Evolutionary conservation across 2,329 filamentous ascomycete species (phyloP), one percentile per base, ranked within the genome.

Genomic region (Arthrobotrys musiformis): DNA sequence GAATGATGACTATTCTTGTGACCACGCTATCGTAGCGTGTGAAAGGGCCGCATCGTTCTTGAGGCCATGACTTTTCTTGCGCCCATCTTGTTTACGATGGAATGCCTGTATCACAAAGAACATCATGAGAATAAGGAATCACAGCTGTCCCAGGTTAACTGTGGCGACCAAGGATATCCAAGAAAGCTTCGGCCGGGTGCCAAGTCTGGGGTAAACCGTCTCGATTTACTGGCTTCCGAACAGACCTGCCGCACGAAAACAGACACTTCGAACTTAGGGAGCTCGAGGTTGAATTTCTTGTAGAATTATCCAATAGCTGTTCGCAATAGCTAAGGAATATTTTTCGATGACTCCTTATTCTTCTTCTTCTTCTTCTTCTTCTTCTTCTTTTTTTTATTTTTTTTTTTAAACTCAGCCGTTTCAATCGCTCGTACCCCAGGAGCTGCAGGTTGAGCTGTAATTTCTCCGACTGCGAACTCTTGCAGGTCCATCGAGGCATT

Each of bases 191-290:
- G 48, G 66, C n/a, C 28, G 37, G 35, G 11, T 58, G 68, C 68
- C 68, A 72, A 72, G 58, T 64, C 68, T 48, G 68, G 68, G 68
- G 68, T 64, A 72, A 42, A 48, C 24, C 19, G 44, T 26, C 44
- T 44, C 7, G 15, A 56, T 64, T 54, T 26, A 42, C n/a, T 40
- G 17, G 54, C 19, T 56, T 13, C 52, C 33, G 33, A 40, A n/a
- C 33, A 40, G 19, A 40, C 19, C 4, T 24, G 24, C n/a, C 11
- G 11, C 30, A 52, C 8, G 6, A 28, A 28, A 30, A 52, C 15
- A 52, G 24, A 5, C 11, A n/a, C n/a, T 22, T 24, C 19, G 44
- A 40, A 40, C 30, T 5, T 5, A 33, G 40, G 40, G 4, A 17
- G 40, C 8, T 19, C 40, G 5, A 19, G 40, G n/a, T 5, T 42